Evolutionary conservation across 2,329 filamentous ascomycete genomes (phyloP), one percentile per base, ranked within the genome.

Genomic region (Botrytis porri): DNA sequence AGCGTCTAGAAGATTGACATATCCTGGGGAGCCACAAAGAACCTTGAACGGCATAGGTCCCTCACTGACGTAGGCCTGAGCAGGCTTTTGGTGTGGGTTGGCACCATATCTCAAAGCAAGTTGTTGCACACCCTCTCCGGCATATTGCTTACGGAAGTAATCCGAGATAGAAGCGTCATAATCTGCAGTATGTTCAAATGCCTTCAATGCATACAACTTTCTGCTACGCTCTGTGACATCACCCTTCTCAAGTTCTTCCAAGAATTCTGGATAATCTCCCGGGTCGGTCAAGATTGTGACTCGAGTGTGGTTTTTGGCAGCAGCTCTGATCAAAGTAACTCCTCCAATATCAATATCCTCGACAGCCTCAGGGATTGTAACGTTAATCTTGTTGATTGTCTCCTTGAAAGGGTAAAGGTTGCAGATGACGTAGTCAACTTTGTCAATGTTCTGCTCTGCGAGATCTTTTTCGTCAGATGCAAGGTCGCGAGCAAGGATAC

Each of bases 341-440:
- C 96, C 96, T 77, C 95, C 96, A 81, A 99, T 98, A 84, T 99
- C 96, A 80, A 99, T 97, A 86, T 99, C 96, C 85, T 99, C 96
- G 57, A 99, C 95, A 69, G 96, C 96, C 85, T 99, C 95, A 69
- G 93, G 90, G 76, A 99, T 93, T 75, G 95, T 98, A 80, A 99
- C 96, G 81, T 97, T 97, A 86, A 97, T 90, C 88, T 98, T 97
- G 79, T 94, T 92, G 79, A 99, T 91, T 45, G 96, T 99, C 82
- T 98, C 95, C 86, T 98, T 98, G 90, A 99, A 99, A 20, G 96
- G 96, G 84, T 99, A 98, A 72, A 99, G 88, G 85, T 99, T 99
- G 91, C 96, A 98, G 82, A 99, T 92, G 79, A 97, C 94, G 80
- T 92, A 97, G 88, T 97, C 94, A 74, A 97, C 94, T 85, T 97